Evolutionary conservation across 2,329 filamentous ascomycete genomes (phyloP).

Genomic region (Microcyclosporella mali): DNA sequence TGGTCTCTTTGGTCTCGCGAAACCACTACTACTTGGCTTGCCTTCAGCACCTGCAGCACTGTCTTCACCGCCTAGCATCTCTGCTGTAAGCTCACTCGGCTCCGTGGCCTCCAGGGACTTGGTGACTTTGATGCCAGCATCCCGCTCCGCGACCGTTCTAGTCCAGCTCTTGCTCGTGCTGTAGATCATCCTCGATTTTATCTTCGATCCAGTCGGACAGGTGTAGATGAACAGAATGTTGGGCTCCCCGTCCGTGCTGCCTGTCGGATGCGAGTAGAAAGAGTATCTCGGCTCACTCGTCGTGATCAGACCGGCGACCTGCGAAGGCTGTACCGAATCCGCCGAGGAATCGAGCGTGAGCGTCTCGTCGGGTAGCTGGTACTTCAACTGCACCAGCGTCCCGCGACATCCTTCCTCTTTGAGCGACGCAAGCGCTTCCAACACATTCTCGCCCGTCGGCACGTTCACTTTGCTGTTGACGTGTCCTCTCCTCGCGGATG

Average conservation of each 20-base stretch:
- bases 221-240: slow-evolving; percentile 75
- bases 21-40: slow-evolving; percentile 59
- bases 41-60: slow-evolving; percentile 50
- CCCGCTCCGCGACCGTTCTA: slow-evolving; percentile 59
- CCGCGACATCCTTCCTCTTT: slow-evolving; percentile 36
- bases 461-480: slow-evolving; percentile 45
- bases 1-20: slow-evolving; percentile 73
- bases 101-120: slow-evolving; percentile 63
- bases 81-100: slow-evolving; percentile 64
- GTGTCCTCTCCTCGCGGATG: slow-evolving; percentile 49
- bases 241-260: slow-evolving; percentile 42
- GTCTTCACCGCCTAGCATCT: slow-evolving; percentile 42
- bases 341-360: slow-evolving; percentile 58
- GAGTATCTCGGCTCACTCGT: slow-evolving; percentile 66
- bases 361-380: slow-evolving; percentile 57
- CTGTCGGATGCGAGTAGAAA: slow-evolving; percentile 63
- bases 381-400: slow-evolving; percentile 21
- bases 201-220: slow-evolving; percentile 63
- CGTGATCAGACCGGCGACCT: slow-evolving; percentile 58
- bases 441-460: slow-evolving; percentile 55
- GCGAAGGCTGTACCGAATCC: slow-evolving; percentile 49
- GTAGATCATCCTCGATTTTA: slow-evolving; percentile 83
- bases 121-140: slow-evolving; percentile 59
- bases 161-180: slow-evolving; percentile 52
- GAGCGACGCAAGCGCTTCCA: slow-evolving; percentile 57